Base-by-base conservation (phyloP, 179 eudicot species). In the Drosera spatulata region DNA sequence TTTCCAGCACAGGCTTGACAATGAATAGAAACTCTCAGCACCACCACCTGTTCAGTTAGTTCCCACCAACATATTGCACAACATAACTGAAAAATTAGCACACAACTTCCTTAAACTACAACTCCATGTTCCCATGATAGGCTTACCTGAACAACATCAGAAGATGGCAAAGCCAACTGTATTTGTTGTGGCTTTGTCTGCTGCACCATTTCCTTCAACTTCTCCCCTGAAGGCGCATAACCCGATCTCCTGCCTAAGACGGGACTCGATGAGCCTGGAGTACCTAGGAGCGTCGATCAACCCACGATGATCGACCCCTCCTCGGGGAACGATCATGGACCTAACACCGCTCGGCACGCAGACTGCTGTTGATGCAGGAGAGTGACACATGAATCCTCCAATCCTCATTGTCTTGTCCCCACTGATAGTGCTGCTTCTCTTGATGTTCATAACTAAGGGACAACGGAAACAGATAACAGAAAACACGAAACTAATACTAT, bases 1-100 rank as follows among this genome's bases (percentile, higher is more conserved):
- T 86, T 86, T 54, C 83, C 85, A 62, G 85, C 95, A 76, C 95
- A 86, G 6, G 87, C 95, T 78, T 84, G 90, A 60, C 95, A 86
- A 72, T 86, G 95, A 62, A 86, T 74, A 50, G 95, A 84, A 3
- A 86, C 95, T 72, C 82, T 82, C 79, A 86, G 64, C 22, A 84
- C 87, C 69, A 86, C 95, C 59, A 83, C 90, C 90, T 84, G 68
- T 58, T n/a, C 39, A 15, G 38, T 22, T 22, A 22, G 33, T 33
- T 9, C 8, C 39, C 11, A 57, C 33, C 1, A 57, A 4, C 13
- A 57, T 6, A 41, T 40, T 7, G 33, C 33, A 22, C 1, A 22
- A 22, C 1, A 22, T 22, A 22, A 22, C 33, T 22, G 33, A 22
- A 22, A 22, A 22, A 22, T 22, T 15, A 54, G 37, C 39, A n/a